Evolutionary conservation across 495 filamentous ascomycete species (phyloP), one percentile per base, ranked within the genome.

Genomic region (Penicillium pancosmium): DNA sequence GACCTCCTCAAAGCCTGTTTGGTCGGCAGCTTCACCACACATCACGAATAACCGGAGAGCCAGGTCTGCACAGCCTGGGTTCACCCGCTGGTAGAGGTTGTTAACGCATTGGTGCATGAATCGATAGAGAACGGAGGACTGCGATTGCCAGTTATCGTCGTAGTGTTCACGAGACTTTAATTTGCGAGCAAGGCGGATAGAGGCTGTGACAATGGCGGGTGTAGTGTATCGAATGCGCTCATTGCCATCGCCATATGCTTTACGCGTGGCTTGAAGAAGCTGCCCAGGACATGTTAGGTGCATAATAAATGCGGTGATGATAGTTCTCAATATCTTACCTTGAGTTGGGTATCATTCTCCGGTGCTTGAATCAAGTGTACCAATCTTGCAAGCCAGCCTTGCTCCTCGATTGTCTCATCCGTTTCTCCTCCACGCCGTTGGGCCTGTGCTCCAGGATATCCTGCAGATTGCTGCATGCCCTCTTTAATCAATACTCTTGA

Each of bases 401-500:
- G 94, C 73, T 98, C 94, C 72, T 97, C 93, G 59, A 98, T 85
- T 0, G 93, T 97, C 73, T 98, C 94, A 41, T 98, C 95, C 1
- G 95, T 97, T 62, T 95, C 89, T 49, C 70, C 80, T 56, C 77
- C 88, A 68, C 82, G 88, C 73, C 75, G 75, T 54, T 86, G 84
- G 2, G 82, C 68, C 51, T 89, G 87, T 27, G 87, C 83, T 6
- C 91, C 91, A 11, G 92, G 90, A 66, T 96, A 96, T 25, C 91
- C 91, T 44, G 82, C 82, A 15, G 91, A 86, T 55, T 93, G 87
- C 62, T 96, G 93, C 15, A 87, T 85, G 7, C 93, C 94, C 72
- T 98, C 95, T 57, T 89, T 93, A 66, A 98, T 96, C 43, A 98
- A 72, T 1, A 98, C 95, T 57, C 88, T 88, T 27, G 95, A 78